Evolutionary conservation across 306 rosid species (phyloP).

Genomic region (Dryas drummondii): DNA sequence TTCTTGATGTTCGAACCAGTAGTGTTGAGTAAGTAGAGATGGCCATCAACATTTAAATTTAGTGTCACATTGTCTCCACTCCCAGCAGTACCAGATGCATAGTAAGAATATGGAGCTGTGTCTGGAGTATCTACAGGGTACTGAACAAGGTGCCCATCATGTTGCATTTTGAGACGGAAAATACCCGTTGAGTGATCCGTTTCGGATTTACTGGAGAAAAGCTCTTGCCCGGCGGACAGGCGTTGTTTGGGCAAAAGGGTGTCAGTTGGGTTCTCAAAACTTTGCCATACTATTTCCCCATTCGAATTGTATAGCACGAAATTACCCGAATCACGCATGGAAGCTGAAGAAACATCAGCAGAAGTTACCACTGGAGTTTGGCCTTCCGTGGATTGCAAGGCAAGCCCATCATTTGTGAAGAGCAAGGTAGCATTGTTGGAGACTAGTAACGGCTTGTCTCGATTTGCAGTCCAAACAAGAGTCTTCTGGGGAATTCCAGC

Average conservation of each 20-base stretch:
- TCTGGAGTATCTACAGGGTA: neutral
- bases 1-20: neutral
- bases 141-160: slow-evolving; percentile 27
- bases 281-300: slow-evolving; percentile 16
- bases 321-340: slow-evolving; percentile 28
- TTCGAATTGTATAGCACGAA: slow-evolving; percentile 16
- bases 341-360: slow-evolving; percentile 14
- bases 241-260: slow-evolving; percentile 23
- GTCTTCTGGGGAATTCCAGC: slow-evolving; percentile 28
- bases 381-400: slow-evolving; percentile 1
- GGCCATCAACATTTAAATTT: slow-evolving; percentile 5
- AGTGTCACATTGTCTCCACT: slow-evolving; percentile 2
- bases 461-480: slow-evolving; percentile 31
- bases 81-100: neutral
- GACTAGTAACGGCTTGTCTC: slow-evolving; percentile 10
- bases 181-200: slow-evolving; percentile 19
- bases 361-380: neutral
- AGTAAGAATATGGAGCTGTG: neutral
- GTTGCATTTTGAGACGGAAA: slow-evolving; percentile 19
- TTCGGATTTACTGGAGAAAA: slow-evolving; percentile 12
- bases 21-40: slow-evolving; percentile 18
- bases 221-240: neutral
- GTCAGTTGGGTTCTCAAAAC: slow-evolving; percentile 22
- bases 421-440: slow-evolving; percentile 11
- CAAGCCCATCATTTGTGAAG: slow-evolving; percentile 23